phyloP scores from a whole-genome alignment of 441 rosid genomes.

The Erysimum pusillum region DNA sequence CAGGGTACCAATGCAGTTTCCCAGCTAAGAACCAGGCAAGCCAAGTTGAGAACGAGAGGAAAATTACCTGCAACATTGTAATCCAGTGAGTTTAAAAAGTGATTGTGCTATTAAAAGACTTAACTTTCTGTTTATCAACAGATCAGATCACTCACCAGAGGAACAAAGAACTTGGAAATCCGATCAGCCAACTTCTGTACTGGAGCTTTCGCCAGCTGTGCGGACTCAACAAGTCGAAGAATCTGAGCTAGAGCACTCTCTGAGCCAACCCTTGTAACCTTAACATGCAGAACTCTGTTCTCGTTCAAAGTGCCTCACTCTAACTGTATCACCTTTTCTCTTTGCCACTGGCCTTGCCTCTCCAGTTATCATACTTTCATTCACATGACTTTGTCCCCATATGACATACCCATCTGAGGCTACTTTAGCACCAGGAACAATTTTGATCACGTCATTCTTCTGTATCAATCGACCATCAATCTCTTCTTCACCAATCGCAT shows the following conservation, averaged over 20 bases:
- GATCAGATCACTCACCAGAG: conserved; percentile 59
- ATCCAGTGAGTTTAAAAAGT: neutral
- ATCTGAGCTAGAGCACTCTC: conserved; percentile 95
- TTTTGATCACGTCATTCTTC: conserved; percentile 82
- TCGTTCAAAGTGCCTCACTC: conserved; percentile 93
- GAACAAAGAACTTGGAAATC: conserved; percentile 88
- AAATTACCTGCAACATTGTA: conserved; percentile 63
- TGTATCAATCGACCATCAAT: conserved; percentile 86
- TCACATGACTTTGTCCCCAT: conserved; percentile 95
- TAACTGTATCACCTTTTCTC: conserved; percentile 82
- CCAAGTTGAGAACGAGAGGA: conserved; percentile 88
- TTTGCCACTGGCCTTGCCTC: conserved; percentile 90
- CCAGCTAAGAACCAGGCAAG: conserved; percentile 89
- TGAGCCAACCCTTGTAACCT: conserved; percentile 87
- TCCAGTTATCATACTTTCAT: conserved; percentile 98
- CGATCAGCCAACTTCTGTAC: conserved; percentile 96
- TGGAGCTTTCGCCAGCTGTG: conserved; percentile 97
- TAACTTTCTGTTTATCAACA: neutral
- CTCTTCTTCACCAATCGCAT: conserved; percentile 72
- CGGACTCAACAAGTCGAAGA: conserved; percentile 90
- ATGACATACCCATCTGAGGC: conserved; percentile 92
- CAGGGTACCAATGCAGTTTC: conserved; percentile 75
- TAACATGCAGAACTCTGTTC: conserved; percentile 83
- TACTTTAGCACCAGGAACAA: conserved; percentile 88
- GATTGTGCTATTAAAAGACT: neutral